Evolutionary conservation across 2,329 filamentous ascomycete genomes (phyloP), one percentile per base, ranked within the genome.

Genomic region (Ophiognomonia clavigignenti-juglandacearum): DNA sequence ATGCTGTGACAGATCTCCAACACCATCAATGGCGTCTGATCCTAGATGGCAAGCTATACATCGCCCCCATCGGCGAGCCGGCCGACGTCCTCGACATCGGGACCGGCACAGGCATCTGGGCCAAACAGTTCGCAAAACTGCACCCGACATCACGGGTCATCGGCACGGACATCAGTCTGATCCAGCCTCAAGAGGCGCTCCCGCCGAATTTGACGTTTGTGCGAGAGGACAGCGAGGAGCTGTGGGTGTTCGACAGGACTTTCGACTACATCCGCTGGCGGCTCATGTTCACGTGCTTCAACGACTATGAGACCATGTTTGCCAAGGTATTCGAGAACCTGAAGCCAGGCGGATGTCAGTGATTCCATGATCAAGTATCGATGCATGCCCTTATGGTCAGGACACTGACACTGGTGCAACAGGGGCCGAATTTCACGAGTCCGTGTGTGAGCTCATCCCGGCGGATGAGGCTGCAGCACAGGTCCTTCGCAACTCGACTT

Each of bases 311-410:
- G 14, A 4, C 5, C 13, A 37, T 47, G 39, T 32, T 47, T 7
- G 3, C 3, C 2, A 37, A 19, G 14, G 39, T 39, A 9, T 42
- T 34, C 18, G 39, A 32, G 8, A 19, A 38, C 34, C 34, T 47
- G 6, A 38, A 29, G 10, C 45, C 45, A 7, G 45, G 45, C 20
- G 45, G 45, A 7, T 43, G 38, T 47, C 56, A 18, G 42, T n/a
- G 24, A 18, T 31, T 11, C 22, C 19, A 19, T 6, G n/a, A 5
- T 39, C 20, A 11, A 4, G 13, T 20, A 13, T 24, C 10, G n/a
- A 48, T 53, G 23, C 71, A 63, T 44, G 73, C 77, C 50, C 73
- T 76, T 48, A 66, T 53, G 24, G 16, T n/a, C n/a, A 5, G n/a
- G 4, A 31, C n/a, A 5, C 5, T 13, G 10, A 31, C 11, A 4